Percentiles rank a stretch among this genome's conserved stretches.
phyloP scores from a whole-genome alignment of 129 eudicot genomes.

The Mikania micrantha region DNA sequence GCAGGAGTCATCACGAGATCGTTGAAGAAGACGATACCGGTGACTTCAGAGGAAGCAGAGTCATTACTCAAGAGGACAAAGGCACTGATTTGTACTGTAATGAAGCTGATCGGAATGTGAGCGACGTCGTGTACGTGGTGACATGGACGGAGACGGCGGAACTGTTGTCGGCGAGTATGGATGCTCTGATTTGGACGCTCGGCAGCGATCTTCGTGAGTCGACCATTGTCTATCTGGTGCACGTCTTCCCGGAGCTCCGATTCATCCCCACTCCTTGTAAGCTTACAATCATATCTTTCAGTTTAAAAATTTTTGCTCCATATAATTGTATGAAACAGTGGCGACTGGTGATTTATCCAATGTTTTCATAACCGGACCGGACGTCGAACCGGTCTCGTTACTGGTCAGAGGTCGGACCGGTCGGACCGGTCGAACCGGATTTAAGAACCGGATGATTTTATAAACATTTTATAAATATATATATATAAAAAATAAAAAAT shows the following conservation, averaged over 20 bases:
- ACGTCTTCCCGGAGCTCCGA: constrained; percentile 52
- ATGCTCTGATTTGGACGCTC: constrained; percentile 61
- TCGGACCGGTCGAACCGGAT: no score
- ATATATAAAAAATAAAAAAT: no score
- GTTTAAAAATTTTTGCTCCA: neutral
- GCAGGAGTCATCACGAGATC: constrained; percentile 17
- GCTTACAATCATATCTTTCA: neutral
- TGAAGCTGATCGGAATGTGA: neutral
- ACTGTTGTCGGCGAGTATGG: constrained; percentile 39
- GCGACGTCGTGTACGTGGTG: constrained; percentile 30
- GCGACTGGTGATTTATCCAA: neutral
- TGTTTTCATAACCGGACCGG: no score
- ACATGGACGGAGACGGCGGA: constrained; percentile 31
- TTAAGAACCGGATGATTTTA: no score
- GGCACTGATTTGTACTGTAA: neutral
- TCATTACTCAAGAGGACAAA: neutral
- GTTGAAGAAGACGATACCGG: constrained; percentile 11
- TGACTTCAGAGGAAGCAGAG: neutral
- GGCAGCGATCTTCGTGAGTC: constrained; percentile 12
- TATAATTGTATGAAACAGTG: neutral
- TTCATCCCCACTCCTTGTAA: constrained; percentile 63
- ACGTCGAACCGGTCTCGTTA: no score
- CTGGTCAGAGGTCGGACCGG: no score
- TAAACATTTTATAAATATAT: no score
- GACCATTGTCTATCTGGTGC: constrained; percentile 46